Percentiles rank a stretch among this genome's conserved stretches.
Evolutionary conservation across 2,329 filamentous ascomycete species (phyloP).

Genomic region (Sphaerostilbella broomeana): DNA sequence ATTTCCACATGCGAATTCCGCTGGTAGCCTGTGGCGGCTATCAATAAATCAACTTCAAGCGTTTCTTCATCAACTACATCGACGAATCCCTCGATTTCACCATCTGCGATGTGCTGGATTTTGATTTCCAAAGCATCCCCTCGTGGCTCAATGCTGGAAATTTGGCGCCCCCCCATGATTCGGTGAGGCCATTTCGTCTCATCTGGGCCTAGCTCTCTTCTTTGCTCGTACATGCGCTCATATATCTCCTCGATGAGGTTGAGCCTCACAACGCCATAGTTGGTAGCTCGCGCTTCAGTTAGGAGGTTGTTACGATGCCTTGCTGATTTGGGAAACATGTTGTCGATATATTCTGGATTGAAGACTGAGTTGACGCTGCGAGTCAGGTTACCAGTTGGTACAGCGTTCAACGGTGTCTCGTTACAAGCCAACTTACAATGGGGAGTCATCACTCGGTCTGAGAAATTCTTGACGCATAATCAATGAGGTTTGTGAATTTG

Average conservation of each 20-base stretch:
- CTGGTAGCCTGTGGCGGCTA: slow-evolving; percentile 83
- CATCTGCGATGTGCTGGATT: slow-evolving; percentile 42
- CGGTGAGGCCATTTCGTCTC: slow-evolving; percentile 74
- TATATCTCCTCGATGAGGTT: slow-evolving; percentile 85
- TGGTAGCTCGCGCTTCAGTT: slow-evolving; percentile 71
- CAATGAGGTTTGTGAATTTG: slow-evolving; percentile 69
- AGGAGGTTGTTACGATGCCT: slow-evolving; percentile 55
- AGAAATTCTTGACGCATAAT: slow-evolving; percentile 79
- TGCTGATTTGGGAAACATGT: slow-evolving; percentile 62
- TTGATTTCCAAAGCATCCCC: slow-evolving; percentile 51
- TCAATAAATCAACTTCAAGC: slow-evolving; percentile 70
- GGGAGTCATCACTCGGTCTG: slow-evolving; percentile 88
- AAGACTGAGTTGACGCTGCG: slow-evolving; percentile 89
- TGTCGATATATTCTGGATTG: slow-evolving; percentile 78
- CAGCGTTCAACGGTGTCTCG: background rate
- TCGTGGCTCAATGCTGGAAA: slow-evolving; percentile 54
- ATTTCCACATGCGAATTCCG: slow-evolving; percentile 73
- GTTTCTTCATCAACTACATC: slow-evolving; percentile 44
- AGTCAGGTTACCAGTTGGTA: slow-evolving; percentile 21
- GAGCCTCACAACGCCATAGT: slow-evolving; percentile 92
- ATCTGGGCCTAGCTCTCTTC: slow-evolving; percentile 60
- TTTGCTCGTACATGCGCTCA: slow-evolving; percentile 80
- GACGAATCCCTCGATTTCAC: slow-evolving; percentile 35
- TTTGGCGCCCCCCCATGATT: slow-evolving; percentile 63
- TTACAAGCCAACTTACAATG: slow-evolving; percentile 58